These are phyloP conservation scores for Aspergillus sp. DNA, from an alignment of 2,329 filamentous ascomycete genomes.

Conservation along the genomic window DNA sequence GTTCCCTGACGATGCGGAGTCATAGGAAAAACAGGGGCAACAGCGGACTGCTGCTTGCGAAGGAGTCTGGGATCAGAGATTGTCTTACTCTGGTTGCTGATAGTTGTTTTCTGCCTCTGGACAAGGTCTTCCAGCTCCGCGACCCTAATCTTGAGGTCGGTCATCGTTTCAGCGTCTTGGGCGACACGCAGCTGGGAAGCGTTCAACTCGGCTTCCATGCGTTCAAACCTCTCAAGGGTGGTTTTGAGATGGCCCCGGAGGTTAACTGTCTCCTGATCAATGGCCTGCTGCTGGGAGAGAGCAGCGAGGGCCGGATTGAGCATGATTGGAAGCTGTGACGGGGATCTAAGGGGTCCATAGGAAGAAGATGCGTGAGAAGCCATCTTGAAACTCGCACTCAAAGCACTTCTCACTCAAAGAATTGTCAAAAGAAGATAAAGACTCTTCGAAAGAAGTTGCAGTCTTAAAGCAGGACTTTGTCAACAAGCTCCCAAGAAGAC, in stretches of 20 bases:
- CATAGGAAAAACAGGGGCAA: conserved; percentile 5
- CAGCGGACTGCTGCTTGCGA: conserved; percentile 4
- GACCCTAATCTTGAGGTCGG: conserved; percentile 7
- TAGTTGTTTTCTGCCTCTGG: conserved; percentile 16
- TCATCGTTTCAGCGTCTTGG: conserved; percentile 5
- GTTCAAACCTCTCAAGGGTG: conserved; percentile 2
- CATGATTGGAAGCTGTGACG: no score
- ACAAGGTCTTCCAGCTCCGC: conserved; percentile 14
- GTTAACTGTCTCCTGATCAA: not conserved
- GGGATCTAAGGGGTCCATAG: not conserved
- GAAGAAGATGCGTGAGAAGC: not conserved
- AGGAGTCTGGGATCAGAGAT: conserved; percentile 18
- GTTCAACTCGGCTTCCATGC: conserved; percentile 7
- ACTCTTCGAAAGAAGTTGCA: no score
- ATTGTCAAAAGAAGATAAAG: not conserved
- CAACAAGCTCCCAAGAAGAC: not conserved
- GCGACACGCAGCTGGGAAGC: conserved; percentile 3
- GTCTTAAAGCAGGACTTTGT: no score
- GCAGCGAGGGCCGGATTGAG: not conserved
- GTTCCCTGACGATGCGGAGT: conserved; percentile 5
- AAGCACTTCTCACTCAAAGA: no score
- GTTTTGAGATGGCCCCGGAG: not conserved
- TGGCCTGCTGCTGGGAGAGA: not conserved
- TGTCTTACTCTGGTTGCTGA: conserved; percentile 22
- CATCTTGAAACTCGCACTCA: no score